Base-by-base conservation (phyloP, 2,329 filamentous ascomycete genomes). In the Gnomoniopsis sp. region DNA sequence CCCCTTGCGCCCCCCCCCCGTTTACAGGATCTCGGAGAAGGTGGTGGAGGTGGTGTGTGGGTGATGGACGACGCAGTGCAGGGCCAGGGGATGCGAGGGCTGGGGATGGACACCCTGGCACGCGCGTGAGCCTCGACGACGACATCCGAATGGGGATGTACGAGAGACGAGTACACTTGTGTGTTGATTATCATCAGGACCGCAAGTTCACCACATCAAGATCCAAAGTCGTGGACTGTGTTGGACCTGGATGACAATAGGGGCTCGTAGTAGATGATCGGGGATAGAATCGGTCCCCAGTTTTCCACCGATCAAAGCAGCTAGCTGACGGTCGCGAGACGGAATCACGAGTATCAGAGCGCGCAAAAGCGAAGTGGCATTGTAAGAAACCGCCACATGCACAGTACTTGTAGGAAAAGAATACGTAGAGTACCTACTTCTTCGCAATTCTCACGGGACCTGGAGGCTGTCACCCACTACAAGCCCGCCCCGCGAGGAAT, bases 11-110 rank as follows among this genome's bases (percentile, higher is more conserved):
- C 34, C n/a, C 11, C 14, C 34, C 33, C 34, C 46, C 47, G 50
- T 49, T 48, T 38, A 55, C 55, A 55, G 55, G 51, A 57, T 54
- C 54, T 60, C 15, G 52, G 26, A n/a, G n/a, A n/a, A 34, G 17
- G 38, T 33, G 36, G 49, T 43, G 34, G 47, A 17, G 23, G 7
- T 17, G 50, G 36, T 22, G 33, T 11, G 49, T 17, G 33, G 34
- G 33, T 22, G 38, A 6, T 41, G 38, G 38, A 15, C 14, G 55
- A 58, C 49, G 55, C 55, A 52, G 17, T 30, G 26, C 26, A 8
- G 49, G 58, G 55, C 44, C 43, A 33, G 49, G 55, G 53, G 34
- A 19, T 23, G 34, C 12, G 53, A 26, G 34, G 23, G 11, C 49
- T 50, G 34, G 36, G 53, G 53, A 23, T 17, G 26, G 55, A 34